A percentile compares a stretch with the other conserved stretches of the same genome.
Evolutionary conservation across 2,329 filamentous ascomycete genomes (phyloP).

Genomic region (Fusarium nanum): DNA sequence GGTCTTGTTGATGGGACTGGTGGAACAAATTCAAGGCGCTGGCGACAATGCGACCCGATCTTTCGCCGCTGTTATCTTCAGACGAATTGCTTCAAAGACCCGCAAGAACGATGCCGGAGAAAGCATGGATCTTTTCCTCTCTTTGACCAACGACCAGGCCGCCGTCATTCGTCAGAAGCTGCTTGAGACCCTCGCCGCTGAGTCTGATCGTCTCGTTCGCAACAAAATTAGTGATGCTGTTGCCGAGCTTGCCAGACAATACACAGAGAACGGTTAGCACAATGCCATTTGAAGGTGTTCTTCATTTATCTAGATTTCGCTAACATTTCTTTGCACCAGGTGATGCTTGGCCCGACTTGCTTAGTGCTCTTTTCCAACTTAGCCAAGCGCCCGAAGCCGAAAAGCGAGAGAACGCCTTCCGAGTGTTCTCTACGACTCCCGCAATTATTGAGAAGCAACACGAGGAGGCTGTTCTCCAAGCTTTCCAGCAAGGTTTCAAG

Average conservation of each 20-base stretch:
- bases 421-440: slow-evolving; percentile 94
- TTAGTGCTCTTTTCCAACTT: slow-evolving; percentile 86
- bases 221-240: slow-evolving; percentile 99
- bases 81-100: slow-evolving; percentile 90
- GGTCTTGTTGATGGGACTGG: slow-evolving; percentile 90
- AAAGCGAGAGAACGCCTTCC: slow-evolving; percentile 91
- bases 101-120: slow-evolving; percentile 79
- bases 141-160: slow-evolving; percentile 78
- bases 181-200: slow-evolving; percentile 78
- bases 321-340: slow-evolving; percentile 60
- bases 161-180: slow-evolving; percentile 85
- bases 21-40: slow-evolving; percentile 88
- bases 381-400: slow-evolving; percentile 87
- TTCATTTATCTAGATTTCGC: not conserved
- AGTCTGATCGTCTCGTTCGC: slow-evolving; percentile 79
- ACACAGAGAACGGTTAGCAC: slow-evolving; percentile 85
- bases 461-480: slow-evolving; percentile 86
- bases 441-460: slow-evolving; percentile 97
- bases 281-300: not conserved
- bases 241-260: slow-evolving; percentile 93
- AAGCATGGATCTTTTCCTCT: slow-evolving; percentile 86
- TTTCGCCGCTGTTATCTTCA: slow-evolving; percentile 93
- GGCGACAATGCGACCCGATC: slow-evolving; percentile 83
- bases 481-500: slow-evolving; percentile 92
- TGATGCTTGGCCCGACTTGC: slow-evolving; percentile 88